Evolutionary conservation across 129 eudicot genomes (phyloP), one percentile per base, ranked within the genome.

Genomic region (Gnaphalium uliginosum): DNA sequence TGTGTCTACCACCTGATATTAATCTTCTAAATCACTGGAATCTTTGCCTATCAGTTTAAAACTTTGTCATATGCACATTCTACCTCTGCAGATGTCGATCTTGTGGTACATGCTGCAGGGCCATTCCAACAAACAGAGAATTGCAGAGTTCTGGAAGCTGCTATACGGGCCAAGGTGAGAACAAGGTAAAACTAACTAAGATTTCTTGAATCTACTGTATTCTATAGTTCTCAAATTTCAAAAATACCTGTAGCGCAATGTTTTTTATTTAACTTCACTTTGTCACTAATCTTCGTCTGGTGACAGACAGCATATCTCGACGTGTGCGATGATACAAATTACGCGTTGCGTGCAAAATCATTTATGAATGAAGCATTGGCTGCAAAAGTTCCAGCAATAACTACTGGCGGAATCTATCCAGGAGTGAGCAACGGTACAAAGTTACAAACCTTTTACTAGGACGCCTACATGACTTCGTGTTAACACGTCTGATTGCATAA

Each of bases 81-180:
- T 72, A 21, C 50, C 71, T 59, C 37, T 84, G 89, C 84, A 94
- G 98, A 86, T 83, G 98, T 86, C 26, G 93, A 94, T 90, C 91
- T 94, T 63, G 97, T 94, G 37, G 86, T 94, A 67, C 98, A 94
- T 79, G 73, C 96, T 64, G 97, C 98, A 33, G 98, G 98, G 60
- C 98, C 98, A 48, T 94, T 94, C 68, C 98, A 94, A 84, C 97
- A 87, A 83, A 79, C 97, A 37, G 87, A 87, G 19, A 84, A 84
- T 69, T 90, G 98, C 73, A 78, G 81, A 68, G 97, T 94, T 68
- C 90, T 94, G 76, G 96, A 94, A 89, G 96, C 98, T 84, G 97
- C 98, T 23, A 87, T 94, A 67, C 82, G 79, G 88, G 93, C 96
- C 89, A 90, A 94, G 98, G 98, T 94, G 97, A 94, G 98, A 81